phyloP scores from a whole-genome alignment of 352 stramenopile genomes.

The Peronospora tabacina region DNA sequence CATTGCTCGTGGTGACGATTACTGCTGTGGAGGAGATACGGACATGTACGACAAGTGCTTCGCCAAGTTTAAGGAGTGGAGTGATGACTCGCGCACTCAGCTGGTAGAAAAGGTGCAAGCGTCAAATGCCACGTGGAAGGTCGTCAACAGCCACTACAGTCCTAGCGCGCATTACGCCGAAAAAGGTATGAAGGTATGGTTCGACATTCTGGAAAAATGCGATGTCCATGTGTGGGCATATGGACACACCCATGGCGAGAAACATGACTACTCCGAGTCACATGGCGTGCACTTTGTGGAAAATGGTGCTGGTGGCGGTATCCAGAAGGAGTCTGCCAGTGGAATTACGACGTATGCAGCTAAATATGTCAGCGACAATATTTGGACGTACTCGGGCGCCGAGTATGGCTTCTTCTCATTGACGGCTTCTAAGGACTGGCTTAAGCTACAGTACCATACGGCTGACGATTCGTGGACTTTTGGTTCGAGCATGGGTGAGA shows the following conservation, averaged over 20 bases:
- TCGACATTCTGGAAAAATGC: constrained; percentile 32
- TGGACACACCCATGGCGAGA: constrained; percentile 66
- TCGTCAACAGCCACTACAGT: constrained; percentile 65
- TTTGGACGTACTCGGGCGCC: constrained; percentile 54
- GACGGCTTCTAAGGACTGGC: constrained; percentile 49
- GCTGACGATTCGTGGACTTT: constrained; percentile 54
- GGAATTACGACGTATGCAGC: constrained; percentile 47
- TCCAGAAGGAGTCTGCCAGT: constrained; percentile 66
- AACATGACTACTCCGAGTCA: constrained; percentile 55
- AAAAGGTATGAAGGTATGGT: constrained; percentile 38
- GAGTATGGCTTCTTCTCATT: constrained; percentile 73
- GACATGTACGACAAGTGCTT: constrained; percentile 52
- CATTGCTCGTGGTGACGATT: constrained; percentile 37
- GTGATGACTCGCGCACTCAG: constrained; percentile 48
- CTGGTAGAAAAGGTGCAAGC: constrained; percentile 33
- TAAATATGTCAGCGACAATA: constrained; percentile 42
- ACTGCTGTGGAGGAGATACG: constrained; percentile 47
- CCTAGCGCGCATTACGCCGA: constrained; percentile 46
- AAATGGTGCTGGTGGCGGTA: constrained; percentile 69
- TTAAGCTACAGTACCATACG: constrained; percentile 62
- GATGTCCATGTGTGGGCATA: constrained; percentile 41
- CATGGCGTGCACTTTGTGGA: constrained; percentile 67
- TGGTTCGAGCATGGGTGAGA: constrained; percentile 31
- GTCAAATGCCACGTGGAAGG: constrained; percentile 59
- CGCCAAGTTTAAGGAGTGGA: constrained; percentile 50